Evolutionary conservation across 345 rosid genomes (phyloP).

Genomic region (Bruguiera gymnorhiza): DNA sequence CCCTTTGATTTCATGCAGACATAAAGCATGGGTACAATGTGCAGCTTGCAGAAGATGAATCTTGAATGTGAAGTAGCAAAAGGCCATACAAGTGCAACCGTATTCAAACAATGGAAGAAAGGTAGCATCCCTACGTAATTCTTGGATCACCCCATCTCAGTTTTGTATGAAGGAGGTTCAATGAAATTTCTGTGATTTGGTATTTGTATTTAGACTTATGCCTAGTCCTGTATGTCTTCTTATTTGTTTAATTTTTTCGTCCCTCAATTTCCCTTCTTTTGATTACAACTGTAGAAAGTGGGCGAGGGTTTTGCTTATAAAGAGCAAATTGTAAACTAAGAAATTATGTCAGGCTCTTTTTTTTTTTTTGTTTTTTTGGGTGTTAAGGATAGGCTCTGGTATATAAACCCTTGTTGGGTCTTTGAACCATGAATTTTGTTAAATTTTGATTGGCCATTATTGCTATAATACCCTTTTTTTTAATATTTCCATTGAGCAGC

Average conservation of each 20-base stretch:
- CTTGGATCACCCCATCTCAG: not conserved
- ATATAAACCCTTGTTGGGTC: constrained; percentile 20
- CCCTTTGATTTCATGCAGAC: constrained; percentile 42
- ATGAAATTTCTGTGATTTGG: constrained; percentile 13
- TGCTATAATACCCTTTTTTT: no score
- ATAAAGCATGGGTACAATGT: constrained; percentile 52
- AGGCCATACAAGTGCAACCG: not conserved
- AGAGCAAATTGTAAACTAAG: constrained; percentile 16
- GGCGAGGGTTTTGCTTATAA: constrained; percentile 25
- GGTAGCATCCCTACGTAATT: not conserved
- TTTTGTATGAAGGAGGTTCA: not conserved
- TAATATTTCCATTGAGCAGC: no score
- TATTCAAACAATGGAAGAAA: not conserved
- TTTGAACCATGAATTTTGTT: constrained; percentile 9
- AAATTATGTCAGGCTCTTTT: not conserved
- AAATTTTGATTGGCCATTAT: no score
- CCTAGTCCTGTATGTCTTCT: constrained; percentile 10
- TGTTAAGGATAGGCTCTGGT: constrained; percentile 16
- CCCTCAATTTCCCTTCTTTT: not conserved
- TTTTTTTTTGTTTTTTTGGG: not conserved
- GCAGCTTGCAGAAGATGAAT: constrained; percentile 57
- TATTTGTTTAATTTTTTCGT: constrained; percentile 2
- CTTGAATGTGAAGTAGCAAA: constrained; percentile 22
- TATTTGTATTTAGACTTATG: constrained; percentile 18
- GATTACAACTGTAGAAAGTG: constrained; percentile 6